phyloP scores from a whole-genome alignment of 2,329 filamentous ascomycete species.

The Incumbomyces lentus region DNA sequence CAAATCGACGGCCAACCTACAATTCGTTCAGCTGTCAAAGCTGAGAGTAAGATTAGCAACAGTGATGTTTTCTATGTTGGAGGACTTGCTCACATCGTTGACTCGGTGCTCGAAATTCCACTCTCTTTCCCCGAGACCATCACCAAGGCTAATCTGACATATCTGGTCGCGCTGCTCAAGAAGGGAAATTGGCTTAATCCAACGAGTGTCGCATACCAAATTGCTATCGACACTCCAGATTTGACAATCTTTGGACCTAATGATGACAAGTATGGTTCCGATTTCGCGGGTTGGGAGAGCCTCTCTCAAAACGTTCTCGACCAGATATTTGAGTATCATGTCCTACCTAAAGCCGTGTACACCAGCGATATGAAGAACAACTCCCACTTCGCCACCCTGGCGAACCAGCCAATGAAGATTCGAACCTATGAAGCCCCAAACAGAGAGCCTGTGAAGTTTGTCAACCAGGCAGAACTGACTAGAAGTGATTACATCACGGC shows the following conservation, averaged over 20 bases:
- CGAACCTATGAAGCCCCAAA: conserved; percentile 24
- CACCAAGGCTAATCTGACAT: conserved; percentile 34
- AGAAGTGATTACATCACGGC: conserved; percentile 40
- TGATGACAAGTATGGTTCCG: conserved; percentile 49
- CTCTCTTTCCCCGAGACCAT: conserved; percentile 34
- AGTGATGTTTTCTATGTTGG: conserved; percentile 45
- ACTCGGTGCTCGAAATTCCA: conserved; percentile 40
- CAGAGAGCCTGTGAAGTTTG: conserved; percentile 26
- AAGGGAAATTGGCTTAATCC: conserved; percentile 26
- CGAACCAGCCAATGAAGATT: conserved; percentile 37
- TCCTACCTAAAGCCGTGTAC: conserved; percentile 49
- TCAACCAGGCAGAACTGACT: conserved; percentile 45
- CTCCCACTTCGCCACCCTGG: conserved; percentile 28
- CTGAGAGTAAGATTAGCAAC: conserved; percentile 38
- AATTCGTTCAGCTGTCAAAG: conserved; percentile 44
- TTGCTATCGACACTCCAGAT: conserved; percentile 11
- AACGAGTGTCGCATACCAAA: conserved; percentile 18
- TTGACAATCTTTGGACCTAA: conserved; percentile 54
- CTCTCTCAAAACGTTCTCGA: conserved; percentile 40
- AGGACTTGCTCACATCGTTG: conserved; percentile 46
- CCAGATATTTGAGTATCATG: conserved; percentile 53
- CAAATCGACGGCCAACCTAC: conserved; percentile 33
- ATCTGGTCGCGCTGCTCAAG: conserved; percentile 38
- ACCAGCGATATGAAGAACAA: conserved; percentile 35
- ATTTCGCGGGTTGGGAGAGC: conserved; percentile 43